A percentile compares a stretch with the other conserved stretches of the same genome.
Conservation (phyloP, 176 grass and related monocot species). For the Eleusine indica region DNA sequence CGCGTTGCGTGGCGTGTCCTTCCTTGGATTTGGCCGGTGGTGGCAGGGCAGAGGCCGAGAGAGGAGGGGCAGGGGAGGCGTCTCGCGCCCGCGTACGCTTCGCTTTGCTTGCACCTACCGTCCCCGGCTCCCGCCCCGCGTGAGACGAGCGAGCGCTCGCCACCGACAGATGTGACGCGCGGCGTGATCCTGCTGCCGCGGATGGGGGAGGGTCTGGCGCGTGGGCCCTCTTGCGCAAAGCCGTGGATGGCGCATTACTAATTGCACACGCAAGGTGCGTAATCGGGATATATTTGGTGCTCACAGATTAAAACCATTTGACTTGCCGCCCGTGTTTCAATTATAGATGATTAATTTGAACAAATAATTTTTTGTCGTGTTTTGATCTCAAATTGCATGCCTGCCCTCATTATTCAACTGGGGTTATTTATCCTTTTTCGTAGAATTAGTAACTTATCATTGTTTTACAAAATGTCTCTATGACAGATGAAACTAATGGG, state of each 20-base stretch:
- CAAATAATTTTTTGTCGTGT: too few species aligned
- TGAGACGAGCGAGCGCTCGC: background rate
- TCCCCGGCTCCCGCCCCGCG: background rate
- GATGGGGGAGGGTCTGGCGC: background rate
- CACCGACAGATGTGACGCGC: conserved; percentile 44
- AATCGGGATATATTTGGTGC: background rate
- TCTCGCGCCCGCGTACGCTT: background rate
- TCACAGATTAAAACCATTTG: background rate
- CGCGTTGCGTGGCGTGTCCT: conserved; percentile 19
- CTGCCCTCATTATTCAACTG: too few species aligned
- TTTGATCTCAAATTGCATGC: too few species aligned
- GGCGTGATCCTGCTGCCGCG: background rate
- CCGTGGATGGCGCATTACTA: background rate
- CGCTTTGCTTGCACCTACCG: conserved; percentile 37
- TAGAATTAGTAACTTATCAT: too few species aligned
- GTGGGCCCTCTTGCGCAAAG: background rate
- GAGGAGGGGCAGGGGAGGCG: background rate
- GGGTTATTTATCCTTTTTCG: too few species aligned
- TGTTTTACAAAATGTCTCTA: too few species aligned
- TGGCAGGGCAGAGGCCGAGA: background rate
- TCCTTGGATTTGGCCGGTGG: conserved; percentile 3
- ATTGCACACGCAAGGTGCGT: background rate
- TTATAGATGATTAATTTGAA: background rate
- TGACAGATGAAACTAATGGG: too few species aligned
- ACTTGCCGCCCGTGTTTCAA: background rate